These are phyloP conservation scores for Blechomonas ayalai DNA, from an alignment of 208 protist species.

Conservation along the genomic window DNA sequence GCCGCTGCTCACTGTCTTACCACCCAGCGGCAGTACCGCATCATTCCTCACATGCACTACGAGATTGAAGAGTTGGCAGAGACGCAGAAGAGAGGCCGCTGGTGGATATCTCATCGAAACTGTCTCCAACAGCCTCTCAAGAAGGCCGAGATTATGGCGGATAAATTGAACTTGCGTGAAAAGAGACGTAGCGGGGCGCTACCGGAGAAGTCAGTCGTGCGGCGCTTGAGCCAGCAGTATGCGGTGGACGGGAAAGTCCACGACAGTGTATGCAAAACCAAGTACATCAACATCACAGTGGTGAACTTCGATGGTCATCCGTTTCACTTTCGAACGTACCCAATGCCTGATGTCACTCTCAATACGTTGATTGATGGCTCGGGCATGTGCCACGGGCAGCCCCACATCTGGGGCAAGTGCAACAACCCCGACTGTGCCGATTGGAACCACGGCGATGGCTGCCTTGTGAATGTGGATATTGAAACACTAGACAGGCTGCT, in stretches of 20 bases:
- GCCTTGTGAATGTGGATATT: slow-evolving; percentile 88
- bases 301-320: slow-evolving; percentile 84
- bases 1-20: too few species aligned
- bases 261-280: slow-evolving; percentile 68
- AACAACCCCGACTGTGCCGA: slow-evolving; percentile 87
- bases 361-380: slow-evolving; percentile 88
- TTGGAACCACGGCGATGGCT: slow-evolving; percentile 87
- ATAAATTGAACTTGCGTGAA: slow-evolving; percentile 86
- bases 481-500: slow-evolving; percentile 80
- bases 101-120: slow-evolving; percentile 77
- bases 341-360: slow-evolving; percentile 88
- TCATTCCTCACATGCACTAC: slow-evolving; percentile 76
- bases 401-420: slow-evolving; percentile 78
- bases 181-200: slow-evolving; percentile 61
- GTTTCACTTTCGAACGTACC: slow-evolving; percentile 81
- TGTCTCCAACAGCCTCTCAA: slow-evolving; percentile 82
- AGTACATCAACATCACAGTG: slow-evolving; percentile 84
- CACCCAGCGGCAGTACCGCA: slow-evolving; percentile 72
- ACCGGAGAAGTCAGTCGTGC: slow-evolving; percentile 82
- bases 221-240: slow-evolving; percentile 75
- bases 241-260: slow-evolving; percentile 70
- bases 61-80: slow-evolving; percentile 87
- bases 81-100: slow-evolving; percentile 71
- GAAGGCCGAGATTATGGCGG: slow-evolving; percentile 77
- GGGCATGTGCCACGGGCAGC: slow-evolving; percentile 83